These are phyloP conservation scores for Malus hybrid DNA, from an alignment of 331 rosid species.

Conservation along the genomic window DNA sequence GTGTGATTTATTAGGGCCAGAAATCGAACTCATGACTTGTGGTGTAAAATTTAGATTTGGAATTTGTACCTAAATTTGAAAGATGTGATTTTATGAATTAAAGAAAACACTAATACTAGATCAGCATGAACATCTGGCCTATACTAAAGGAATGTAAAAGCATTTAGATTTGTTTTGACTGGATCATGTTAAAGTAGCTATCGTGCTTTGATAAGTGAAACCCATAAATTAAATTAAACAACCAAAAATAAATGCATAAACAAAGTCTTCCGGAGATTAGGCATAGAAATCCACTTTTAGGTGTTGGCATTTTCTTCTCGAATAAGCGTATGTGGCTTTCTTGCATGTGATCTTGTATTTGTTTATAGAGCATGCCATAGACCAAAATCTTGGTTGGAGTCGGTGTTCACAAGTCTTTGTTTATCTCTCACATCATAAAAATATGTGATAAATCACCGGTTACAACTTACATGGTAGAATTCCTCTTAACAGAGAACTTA, in stretches of 20 bases:
- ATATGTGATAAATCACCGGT: neutral
- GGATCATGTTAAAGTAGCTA: constrained; percentile 1
- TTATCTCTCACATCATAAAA: neutral
- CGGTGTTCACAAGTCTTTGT: neutral
- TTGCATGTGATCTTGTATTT: neutral
- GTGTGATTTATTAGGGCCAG: fast-evolving
- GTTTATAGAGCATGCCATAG: neutral
- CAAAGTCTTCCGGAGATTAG: neutral
- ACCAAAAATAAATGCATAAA: neutral
- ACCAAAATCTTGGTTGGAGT: neutral
- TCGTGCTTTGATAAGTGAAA: constrained; percentile 23
- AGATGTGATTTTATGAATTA: neutral
- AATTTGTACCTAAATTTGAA: too few species aligned
- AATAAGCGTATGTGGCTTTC: neutral
- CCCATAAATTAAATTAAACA: constrained; percentile 10
- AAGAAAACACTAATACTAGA: neutral
- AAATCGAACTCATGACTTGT: too few species aligned
- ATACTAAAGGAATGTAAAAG: neutral
- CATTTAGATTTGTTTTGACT: constrained; percentile 5
- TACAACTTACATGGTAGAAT: too few species aligned
- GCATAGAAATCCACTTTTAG: neutral
- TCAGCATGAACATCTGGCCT: constrained; percentile 4
- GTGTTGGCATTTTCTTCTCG: constrained; percentile 9
- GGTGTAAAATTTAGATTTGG: too few species aligned
- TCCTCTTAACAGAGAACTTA: neutral